phyloP scores from a whole-genome alignment of 176 grass and related monocot genomes.

The Panicum miliaceum region DNA sequence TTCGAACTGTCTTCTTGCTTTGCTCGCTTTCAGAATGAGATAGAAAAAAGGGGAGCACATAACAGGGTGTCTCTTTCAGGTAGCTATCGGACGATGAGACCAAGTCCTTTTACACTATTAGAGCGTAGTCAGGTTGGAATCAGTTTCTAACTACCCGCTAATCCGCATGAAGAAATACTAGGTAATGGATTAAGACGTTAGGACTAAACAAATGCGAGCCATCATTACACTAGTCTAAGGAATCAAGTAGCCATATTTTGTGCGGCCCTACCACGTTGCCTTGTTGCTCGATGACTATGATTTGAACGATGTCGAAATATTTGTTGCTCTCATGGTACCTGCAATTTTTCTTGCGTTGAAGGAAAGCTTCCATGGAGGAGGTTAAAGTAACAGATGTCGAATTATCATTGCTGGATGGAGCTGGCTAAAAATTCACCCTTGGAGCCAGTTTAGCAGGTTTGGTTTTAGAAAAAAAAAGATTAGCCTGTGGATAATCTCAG shows the following conservation, averaged over 20 bases:
- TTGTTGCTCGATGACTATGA: constrained; percentile 27
- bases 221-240: constrained; percentile 12
- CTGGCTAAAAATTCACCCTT: neutral
- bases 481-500: no score
- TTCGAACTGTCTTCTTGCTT: neutral
- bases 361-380: neutral
- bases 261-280: constrained; percentile 38
- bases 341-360: neutral
- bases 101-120: neutral
- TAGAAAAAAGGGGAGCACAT: neutral
- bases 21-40: neutral
- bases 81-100: neutral
- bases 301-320: constrained; percentile 14
- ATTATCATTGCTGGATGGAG: no score
- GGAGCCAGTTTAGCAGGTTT: no score
- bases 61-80: neutral
- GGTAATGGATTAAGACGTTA: neutral
- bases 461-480: neutral
- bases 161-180: neutral
- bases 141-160: neutral
- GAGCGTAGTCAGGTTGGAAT: neutral
- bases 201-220: neutral
- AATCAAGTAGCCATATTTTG: neutral
- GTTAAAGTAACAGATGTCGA: neutral
- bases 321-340: neutral